Evolutionary conservation across 2,329 filamentous ascomycete species (phyloP).

Genomic region (Allantophomopsis cytisporea): DNA sequence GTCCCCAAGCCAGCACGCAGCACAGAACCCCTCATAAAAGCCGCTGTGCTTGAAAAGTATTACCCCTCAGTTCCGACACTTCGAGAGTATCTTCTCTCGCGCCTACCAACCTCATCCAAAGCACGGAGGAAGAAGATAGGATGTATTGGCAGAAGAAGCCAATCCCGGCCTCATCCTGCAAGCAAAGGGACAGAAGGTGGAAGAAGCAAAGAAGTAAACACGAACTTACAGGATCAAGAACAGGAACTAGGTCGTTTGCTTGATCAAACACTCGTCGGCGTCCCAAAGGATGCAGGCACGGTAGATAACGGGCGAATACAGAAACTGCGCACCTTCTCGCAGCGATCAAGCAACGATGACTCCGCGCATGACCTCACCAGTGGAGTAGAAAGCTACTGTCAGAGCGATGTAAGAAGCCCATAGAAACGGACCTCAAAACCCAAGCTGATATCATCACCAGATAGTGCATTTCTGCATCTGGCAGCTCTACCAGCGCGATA

Average conservation of each 20-base stretch:
- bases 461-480: constrained; percentile 69
- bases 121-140: constrained; percentile 43
- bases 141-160: constrained; percentile 16
- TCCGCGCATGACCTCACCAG: constrained; percentile 33
- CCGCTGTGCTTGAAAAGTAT: constrained; percentile 55
- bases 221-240: constrained; percentile 3
- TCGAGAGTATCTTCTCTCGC: constrained; percentile 54
- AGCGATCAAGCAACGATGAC: constrained; percentile 45
- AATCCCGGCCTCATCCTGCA: neutral
- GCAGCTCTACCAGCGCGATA: constrained; percentile 53
- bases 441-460: constrained; percentile 24
- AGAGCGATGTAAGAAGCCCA: constrained; percentile 43
- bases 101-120: constrained; percentile 53
- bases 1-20: neutral
- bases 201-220: no score
- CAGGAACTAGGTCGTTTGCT: constrained; percentile 8
- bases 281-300: constrained; percentile 6
- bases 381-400: constrained; percentile 33
- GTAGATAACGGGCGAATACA: constrained; percentile 28
- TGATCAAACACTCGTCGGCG: constrained; percentile 17
- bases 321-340: constrained; percentile 47
- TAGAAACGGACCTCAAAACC: neutral
- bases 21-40: constrained; percentile 21
- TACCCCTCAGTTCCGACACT: constrained; percentile 54
- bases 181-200: neutral